These are phyloP conservation scores for Candida lessepsii DNA, from an alignment of 805 yeast genomes.

Conservation along the genomic window DNA sequence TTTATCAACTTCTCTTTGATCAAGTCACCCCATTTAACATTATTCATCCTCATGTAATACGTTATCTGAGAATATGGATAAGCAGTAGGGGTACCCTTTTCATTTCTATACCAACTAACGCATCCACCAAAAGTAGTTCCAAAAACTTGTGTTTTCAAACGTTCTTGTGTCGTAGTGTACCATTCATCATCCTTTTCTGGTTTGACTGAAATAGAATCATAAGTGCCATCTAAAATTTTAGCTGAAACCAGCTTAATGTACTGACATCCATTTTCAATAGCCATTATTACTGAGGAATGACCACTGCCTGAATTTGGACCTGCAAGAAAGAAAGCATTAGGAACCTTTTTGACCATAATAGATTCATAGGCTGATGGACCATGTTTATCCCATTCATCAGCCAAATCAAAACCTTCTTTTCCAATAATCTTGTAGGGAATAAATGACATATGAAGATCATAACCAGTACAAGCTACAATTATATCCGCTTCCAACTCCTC, in stretches of 20 bases:
- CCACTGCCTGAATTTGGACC: slow-evolving; percentile 46
- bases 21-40: slow-evolving; percentile 28
- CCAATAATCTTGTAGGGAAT: slow-evolving; percentile 25
- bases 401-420: slow-evolving; percentile 21
- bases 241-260: slow-evolving; percentile 24
- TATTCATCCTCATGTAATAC: slow-evolving; percentile 27
- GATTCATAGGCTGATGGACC: slow-evolving; percentile 39
- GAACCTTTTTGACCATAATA: slow-evolving; percentile 28
- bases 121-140: slow-evolving; percentile 43
- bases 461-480: slow-evolving; percentile 44
- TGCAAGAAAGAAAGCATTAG: slow-evolving; percentile 34
- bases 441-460: slow-evolving; percentile 24
- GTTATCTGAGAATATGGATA: slow-evolving; percentile 38
- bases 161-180: slow-evolving; percentile 27
- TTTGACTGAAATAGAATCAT: slow-evolving; percentile 30
- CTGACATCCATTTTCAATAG: slow-evolving; percentile 33
- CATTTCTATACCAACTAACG: slow-evolving; percentile 35
- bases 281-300: slow-evolving; percentile 40
- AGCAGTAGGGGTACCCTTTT: slow-evolving; percentile 30
- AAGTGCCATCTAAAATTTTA: slow-evolving; percentile 27
- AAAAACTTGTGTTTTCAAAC: slow-evolving; percentile 30
- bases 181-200: slow-evolving; percentile 33
- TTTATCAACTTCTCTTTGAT: too few species aligned
- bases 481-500: slow-evolving; percentile 32
- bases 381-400: slow-evolving; percentile 27